Evolutionary conservation across 768 basidiomycete genomes (phyloP), one percentile per base, ranked within the genome.

Genomic region (Lactarius indigo): DNA sequence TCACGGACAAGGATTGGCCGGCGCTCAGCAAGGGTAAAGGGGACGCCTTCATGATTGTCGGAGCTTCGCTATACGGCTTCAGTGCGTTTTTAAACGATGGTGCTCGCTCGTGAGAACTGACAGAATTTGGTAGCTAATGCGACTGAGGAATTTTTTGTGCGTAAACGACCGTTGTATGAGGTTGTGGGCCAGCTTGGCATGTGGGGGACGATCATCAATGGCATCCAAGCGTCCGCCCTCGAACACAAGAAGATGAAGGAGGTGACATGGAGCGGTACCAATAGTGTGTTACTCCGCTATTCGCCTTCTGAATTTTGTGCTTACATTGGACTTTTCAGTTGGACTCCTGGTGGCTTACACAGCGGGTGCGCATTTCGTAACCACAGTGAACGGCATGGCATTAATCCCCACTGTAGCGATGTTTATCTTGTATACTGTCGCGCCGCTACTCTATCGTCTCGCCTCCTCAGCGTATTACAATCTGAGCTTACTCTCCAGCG

Each of bases 381-480:
- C 50, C 26, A 52, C 13, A 2, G n/a, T 26, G 73, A n/a, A 10
- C 28, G 28, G 55, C 28, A 55, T 33, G 52, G 30, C 6, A 8
- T 23, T 58, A 42, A 64, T 42, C 6, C 3, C 26, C 26, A 47
- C 26, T 6, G 33, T 44, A 84, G 91, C 93, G 1, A 89, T 94
- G 92, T 80, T 91, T 64, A 87, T 92, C 68, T 75, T 95, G 60
- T 95, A 95, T 74, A 94, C 92, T 42, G 84, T 90, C 56, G 90
- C 93, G 4, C 92, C 92, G n/a, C 69, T 94, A 69, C 76, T 95
- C 47, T 94, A 94, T 76, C 89, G 93, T 64, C 82, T 91, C 75
- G 89, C 93, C 15, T 94, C 92, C 1, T 92, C 91, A 20, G 85
- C 90, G 8, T 94, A 87, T 79, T 94, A 87, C 78, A 94, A 94